Base-by-base conservation (phyloP, 805 yeast species). In the Hanseniaspora pseudoguilliermondii region DNA sequence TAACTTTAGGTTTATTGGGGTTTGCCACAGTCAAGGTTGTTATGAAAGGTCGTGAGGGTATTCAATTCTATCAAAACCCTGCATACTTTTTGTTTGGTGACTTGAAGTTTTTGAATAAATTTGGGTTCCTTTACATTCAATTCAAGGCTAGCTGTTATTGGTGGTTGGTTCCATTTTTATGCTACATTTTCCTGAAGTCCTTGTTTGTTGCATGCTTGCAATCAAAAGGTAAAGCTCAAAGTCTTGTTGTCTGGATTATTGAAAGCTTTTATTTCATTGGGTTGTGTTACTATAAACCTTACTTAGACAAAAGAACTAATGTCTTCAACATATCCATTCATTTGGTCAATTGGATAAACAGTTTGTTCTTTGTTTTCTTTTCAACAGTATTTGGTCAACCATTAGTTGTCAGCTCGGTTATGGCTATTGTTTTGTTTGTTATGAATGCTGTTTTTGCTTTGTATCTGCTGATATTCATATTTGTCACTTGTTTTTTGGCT, bases 241-340 rank as follows among this genome's bases (percentile, higher is more conserved):
- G 96, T 0, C 76, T 87, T 59, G 73, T 85, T 51, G 76, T 90
- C 9, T 85, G 91, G 64, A 81, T 75, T 18, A 73, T 86, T 59
- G 97, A 93, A 67, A 71, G 91, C 54, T 61, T 78, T 23, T 89
- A 83, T 70, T 80, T 86, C 59, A 76, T 77, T 38, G 73, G 74
- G 0, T 63, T 89, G 29, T 82, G 89, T 64, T 78, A 80, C 77
- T 71, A 77, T 57, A 79, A 93, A 69, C 98, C 98, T 11, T 93
- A 79, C 69, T 82, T 93, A 90, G 97, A 93, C 71, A 88, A 84
- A 70, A 78, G 95, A 71, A 90, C 97, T 36, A 93, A 93, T 64
- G 83, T 81, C n/a, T 86, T 89, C 78, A 91, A 90, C 71, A 91
- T 93, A 62, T 77, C 86, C 49, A 86, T 91, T 62, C 82, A 87